Evolutionary conservation across 441 rosid species (phyloP), one percentile per base, ranked within the genome.

Genomic region (Populus hybrid): DNA sequence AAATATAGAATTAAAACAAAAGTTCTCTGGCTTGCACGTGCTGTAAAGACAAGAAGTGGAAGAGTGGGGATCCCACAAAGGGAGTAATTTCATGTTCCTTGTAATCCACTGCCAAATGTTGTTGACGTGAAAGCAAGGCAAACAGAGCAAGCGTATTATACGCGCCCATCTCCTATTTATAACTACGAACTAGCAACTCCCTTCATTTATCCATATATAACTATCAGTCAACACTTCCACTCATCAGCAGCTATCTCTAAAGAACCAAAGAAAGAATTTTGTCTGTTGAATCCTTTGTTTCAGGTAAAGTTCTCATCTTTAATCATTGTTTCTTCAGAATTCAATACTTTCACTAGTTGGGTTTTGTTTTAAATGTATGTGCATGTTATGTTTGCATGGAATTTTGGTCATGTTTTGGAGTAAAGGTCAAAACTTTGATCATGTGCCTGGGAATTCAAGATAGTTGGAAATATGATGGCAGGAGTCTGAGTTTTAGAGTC

Each of bases 121-220:
- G 26, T 53, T 71, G 24, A 64, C 86, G 79, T 80, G 71, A 35
- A 80, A 72, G 86, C 75, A 69, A 83, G 75, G 78, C 72, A 35
- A 79, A 24, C 61, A 53, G 61, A 53, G 7, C 21, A 53, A 53
- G 61, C 61, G 61, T 53, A 53, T 16, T 18, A 6, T 53, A 53
- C 61, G 61, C 61, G 61, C 61, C 61, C 61, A 53, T 53, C 61
- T 16, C 61, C 7, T 53, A 53, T 53, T 53, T 53, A 53, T 53
- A 53, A 53, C 9, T 16, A 5, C 61, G 8, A 53, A 53, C 61
- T 16, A 53, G n/a, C 61, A 18, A 53, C 21, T 53, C 61, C 61
- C 32, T 53, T 53, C 21, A 53, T 53, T 53, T 1, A 6, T 53
- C 61, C 59, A 50, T 14, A 30, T 20, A 53, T 30, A 30, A 3